A percentile compares a stretch with the other conserved stretches of the same genome.
Conservation (phyloP, 2,329 filamentous ascomycete genomes). For the Arthroderma uncinatum region DNA sequence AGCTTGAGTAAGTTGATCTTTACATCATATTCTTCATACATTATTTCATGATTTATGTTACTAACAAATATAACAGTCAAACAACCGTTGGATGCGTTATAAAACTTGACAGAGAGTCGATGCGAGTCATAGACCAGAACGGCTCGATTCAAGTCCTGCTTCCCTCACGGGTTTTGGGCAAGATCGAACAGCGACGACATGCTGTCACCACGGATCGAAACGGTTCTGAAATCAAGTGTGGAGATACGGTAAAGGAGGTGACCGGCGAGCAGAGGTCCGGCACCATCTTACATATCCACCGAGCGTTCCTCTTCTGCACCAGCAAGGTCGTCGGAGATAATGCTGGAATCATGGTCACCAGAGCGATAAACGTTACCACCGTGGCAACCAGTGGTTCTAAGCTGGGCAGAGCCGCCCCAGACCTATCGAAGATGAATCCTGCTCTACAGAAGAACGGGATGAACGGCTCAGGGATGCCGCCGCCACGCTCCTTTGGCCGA, state of each 20-base stretch:
- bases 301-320: constrained; percentile 83
- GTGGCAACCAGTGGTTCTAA: constrained; percentile 90
- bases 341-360: constrained; percentile 76
- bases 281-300: constrained; percentile 85
- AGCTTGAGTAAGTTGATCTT: constrained; percentile 57
- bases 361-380: constrained; percentile 74
- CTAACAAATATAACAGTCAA: constrained; percentile 37
- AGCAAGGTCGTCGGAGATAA: constrained; percentile 78
- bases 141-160: constrained; percentile 70
- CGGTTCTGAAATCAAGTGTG: constrained; percentile 80
- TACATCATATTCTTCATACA: background rate
- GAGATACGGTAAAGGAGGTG: constrained; percentile 85
- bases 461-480: constrained; percentile 49
- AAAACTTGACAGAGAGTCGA: constrained; percentile 86
- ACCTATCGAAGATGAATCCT: constrained; percentile 86
- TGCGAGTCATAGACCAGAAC: constrained; percentile 83
- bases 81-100: constrained; percentile 87
- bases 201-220: constrained; percentile 87
- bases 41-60: background rate
- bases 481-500: constrained; percentile 61
- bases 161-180: constrained; percentile 85
- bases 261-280: constrained; percentile 76
- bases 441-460: constrained; percentile 62
- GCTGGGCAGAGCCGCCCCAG: constrained; percentile 51
- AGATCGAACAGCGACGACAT: constrained; percentile 67